Conservation (phyloP, 2,329 filamentous ascomycete genomes). For the Pseudocercospora fijiensis region DNA sequence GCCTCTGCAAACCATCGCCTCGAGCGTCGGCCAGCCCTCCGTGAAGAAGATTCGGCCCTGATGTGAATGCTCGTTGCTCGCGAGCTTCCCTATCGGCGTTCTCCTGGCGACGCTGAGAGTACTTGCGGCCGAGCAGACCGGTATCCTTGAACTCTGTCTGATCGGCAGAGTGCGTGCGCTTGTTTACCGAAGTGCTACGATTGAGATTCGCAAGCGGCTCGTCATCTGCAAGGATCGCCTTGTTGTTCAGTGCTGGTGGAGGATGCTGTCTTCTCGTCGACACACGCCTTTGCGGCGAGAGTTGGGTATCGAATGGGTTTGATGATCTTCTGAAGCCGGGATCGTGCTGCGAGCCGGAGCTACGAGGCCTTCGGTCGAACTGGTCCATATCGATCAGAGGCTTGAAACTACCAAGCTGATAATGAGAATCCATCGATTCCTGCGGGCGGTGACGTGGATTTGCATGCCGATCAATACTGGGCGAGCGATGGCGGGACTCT, state of each 20-base stretch:
- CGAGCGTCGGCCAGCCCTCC: slow-evolving; percentile 28
- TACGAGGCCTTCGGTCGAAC: slow-evolving; percentile 47
- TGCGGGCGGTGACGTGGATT: slow-evolving; percentile 25
- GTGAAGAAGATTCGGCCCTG: slow-evolving; percentile 59
- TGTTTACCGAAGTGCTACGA: slow-evolving; percentile 24
- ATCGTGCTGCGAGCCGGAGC: slow-evolving; percentile 7
- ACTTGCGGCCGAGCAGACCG: slow-evolving; percentile 52
- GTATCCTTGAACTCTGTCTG: slow-evolving; percentile 46
- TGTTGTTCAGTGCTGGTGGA: slow-evolving; percentile 25
- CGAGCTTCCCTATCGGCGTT: slow-evolving; percentile 41
- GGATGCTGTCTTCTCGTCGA: slow-evolving; percentile 39
- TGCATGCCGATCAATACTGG: slow-evolving; percentile 24
- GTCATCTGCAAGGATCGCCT: slow-evolving; percentile 35
- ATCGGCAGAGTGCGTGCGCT: slow-evolving; percentile 25
- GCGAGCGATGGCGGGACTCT: slow-evolving; percentile 30
- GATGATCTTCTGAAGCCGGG: slow-evolving; percentile 26
- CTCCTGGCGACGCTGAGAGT: slow-evolving; percentile 48
- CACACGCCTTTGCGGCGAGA: slow-evolving; percentile 25
- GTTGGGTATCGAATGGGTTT: slow-evolving; percentile 28
- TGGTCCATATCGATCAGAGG: slow-evolving; percentile 60
- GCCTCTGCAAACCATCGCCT: slow-evolving; percentile 19
- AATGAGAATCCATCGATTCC: slow-evolving; percentile 52
- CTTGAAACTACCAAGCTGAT: slow-evolving; percentile 64
- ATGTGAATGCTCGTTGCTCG: slow-evolving; percentile 50
- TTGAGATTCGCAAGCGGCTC: slow-evolving; percentile 38